Percentiles rank a stretch among this genome's conserved stretches.
Conservation (phyloP, 2,329 filamentous ascomycete species). For the Fusarium nodosum region DNA sequence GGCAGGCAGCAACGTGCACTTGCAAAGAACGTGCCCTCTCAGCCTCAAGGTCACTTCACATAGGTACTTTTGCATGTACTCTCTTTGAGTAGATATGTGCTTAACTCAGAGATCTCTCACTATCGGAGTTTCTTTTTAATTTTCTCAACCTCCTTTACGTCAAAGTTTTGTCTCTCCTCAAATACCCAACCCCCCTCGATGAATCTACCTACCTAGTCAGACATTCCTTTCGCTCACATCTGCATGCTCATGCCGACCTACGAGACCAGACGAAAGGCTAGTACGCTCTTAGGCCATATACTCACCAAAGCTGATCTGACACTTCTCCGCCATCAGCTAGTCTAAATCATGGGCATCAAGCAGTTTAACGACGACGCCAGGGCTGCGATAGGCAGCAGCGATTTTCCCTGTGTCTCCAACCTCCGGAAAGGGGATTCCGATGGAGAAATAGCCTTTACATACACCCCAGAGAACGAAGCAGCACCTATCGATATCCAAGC, state of each 20-base stretch:
- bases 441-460: constrained; percentile 77
- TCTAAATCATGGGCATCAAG: constrained; percentile 70
- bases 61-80: background rate
- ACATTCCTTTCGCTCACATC: too few species aligned
- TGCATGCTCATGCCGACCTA: background rate
- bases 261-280: background rate
- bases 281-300: background rate
- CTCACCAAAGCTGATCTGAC: background rate
- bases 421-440: constrained; percentile 76
- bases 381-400: constrained; percentile 53
- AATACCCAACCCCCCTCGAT: background rate
- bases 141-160: background rate
- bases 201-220: background rate
- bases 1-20: constrained; percentile 7
- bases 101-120: too few species aligned
- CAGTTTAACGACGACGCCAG: constrained; percentile 72
- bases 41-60: too few species aligned
- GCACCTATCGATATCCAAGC: constrained; percentile 56
- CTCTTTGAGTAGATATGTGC: background rate
- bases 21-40: background rate
- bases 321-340: background rate
- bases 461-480: constrained; percentile 56
- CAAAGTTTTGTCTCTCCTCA: too few species aligned
- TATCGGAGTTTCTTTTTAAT: too few species aligned
- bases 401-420: constrained; percentile 64